Percentiles rank a stretch among this genome's conserved stretches.
These are phyloP conservation scores for Podaxis mareebaensis DNA, from an alignment of 768 basidiomycete species.

Conservation along the genomic window DNA sequence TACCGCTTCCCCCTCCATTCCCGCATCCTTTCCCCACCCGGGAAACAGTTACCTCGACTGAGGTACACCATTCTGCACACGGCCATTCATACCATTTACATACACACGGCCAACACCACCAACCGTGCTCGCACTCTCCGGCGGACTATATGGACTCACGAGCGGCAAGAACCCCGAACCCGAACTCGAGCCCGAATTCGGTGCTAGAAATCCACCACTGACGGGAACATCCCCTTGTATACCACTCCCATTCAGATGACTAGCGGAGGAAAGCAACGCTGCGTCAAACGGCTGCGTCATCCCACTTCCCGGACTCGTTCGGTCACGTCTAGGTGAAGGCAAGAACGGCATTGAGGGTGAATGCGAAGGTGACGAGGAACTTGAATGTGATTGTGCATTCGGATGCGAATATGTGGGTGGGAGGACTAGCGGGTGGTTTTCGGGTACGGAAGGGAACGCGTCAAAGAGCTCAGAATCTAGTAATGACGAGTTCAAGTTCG, in stretches of 20 bases:
- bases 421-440: conserved; percentile 35
- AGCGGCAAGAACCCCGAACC: background rate
- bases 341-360: background rate
- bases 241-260: conserved; percentile 30
- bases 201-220: background rate
- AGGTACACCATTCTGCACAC: background rate
- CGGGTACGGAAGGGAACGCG: conserved; percentile 72
- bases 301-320: conserved; percentile 17
- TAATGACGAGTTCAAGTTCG: conserved; percentile 42
- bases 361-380: conserved; percentile 1
- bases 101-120: background rate
- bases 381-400: background rate
- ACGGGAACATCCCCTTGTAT: background rate
- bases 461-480: conserved; percentile 67
- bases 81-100: background rate
- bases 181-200: background rate
- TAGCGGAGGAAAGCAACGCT: conserved; percentile 50
- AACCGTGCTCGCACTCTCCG: background rate
- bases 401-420: conserved; percentile 9
- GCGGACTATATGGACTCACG: conserved; percentile 7
- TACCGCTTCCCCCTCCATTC: background rate
- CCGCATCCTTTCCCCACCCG: too few species aligned
- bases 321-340: conserved; percentile 10
- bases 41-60: background rate
- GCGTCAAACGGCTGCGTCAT: conserved; percentile 33